A percentile compares a stretch with the other conserved stretches of the same genome.
Evolutionary conservation across 495 filamentous ascomycete species (phyloP).

Genomic region (Beverwykella pulmonaria): DNA sequence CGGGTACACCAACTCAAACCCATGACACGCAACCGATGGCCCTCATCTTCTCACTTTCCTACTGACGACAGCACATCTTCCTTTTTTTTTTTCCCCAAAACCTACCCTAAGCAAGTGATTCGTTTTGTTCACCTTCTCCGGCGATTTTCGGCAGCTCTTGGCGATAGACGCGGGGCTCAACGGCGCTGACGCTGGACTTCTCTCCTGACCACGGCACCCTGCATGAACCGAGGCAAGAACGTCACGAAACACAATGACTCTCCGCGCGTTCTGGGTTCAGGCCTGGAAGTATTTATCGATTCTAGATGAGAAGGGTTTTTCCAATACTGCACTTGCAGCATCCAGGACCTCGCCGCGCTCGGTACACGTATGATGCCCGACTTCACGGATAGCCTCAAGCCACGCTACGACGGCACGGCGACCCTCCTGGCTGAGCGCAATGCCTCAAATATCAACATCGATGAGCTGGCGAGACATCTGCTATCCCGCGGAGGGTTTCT

Average conservation of each 20-base stretch:
- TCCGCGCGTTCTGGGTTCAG: background rate
- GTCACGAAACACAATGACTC: background rate
- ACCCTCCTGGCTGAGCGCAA: conserved; percentile 49
- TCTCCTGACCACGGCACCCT: background rate
- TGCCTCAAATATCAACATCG: conserved; percentile 45
- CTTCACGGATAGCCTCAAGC: conserved; percentile 53
- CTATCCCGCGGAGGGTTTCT: conserved; percentile 50
- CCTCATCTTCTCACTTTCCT: too few relatives aligned
- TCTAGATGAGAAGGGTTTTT: background rate
- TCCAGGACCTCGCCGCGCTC: background rate
- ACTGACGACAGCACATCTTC: too few relatives aligned
- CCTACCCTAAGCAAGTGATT: too few relatives aligned
- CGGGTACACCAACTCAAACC: too few relatives aligned
- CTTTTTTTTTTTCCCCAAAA: too few relatives aligned
- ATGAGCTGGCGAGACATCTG: conserved; percentile 50
- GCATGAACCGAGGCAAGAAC: conserved; percentile 18
- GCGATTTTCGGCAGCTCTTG: background rate
- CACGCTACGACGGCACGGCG: conserved; percentile 46
- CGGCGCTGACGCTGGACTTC: background rate
- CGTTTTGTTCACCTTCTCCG: background rate
- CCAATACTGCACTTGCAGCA: background rate
- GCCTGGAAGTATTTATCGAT: background rate
- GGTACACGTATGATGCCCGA: conserved; percentile 45
- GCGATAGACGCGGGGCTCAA: background rate
- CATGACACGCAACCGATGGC: too few relatives aligned